Conservation (phyloP, 768 basidiomycete species). For the Auriscalpium microsporum region DNA sequence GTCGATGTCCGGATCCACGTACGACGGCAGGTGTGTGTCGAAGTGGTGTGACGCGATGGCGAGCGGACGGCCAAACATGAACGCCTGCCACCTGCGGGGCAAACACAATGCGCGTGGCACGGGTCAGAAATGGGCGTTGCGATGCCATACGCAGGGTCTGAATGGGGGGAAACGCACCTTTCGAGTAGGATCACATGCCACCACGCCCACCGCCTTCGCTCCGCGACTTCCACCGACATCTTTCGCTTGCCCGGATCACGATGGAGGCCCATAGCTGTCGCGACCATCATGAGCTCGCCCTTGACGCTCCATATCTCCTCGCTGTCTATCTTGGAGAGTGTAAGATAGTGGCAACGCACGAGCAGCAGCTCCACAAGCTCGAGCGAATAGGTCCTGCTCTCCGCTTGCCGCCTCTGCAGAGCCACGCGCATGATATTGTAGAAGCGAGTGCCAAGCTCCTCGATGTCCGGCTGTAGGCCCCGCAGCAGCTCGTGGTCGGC, state of each 20-base stretch:
- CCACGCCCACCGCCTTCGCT: constrained; percentile 76
- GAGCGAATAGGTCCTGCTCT: constrained; percentile 42
- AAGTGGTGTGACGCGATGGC: constrained; percentile 69
- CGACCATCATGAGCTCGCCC: constrained; percentile 60
- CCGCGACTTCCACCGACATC: constrained; percentile 59
- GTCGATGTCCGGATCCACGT: constrained; percentile 50
- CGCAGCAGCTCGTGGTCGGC: constrained; percentile 53
- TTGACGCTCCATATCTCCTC: constrained; percentile 68
- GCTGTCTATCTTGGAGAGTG: constrained; percentile 55
- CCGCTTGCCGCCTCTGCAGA: constrained; percentile 51
- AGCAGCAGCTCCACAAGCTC: constrained; percentile 65
- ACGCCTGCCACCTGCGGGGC: constrained; percentile 63
- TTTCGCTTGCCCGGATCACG: constrained; percentile 70
- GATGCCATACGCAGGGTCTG: too few species aligned
- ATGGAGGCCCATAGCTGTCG: constrained; percentile 70
- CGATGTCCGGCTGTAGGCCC: constrained; percentile 36
- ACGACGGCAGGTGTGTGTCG: constrained; percentile 63
- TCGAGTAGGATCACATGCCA: constrained; percentile 74
- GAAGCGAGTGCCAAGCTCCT: constrained; percentile 56
- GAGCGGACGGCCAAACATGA: constrained; percentile 70
- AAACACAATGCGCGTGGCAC: neutral
- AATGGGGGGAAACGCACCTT: constrained; percentile 35
- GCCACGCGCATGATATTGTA: constrained; percentile 62
- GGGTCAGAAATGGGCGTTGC: too few species aligned
- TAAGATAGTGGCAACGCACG: constrained; percentile 58